Conservation (phyloP, 2,329 filamentous ascomycete genomes). For the Apiospora phragmitis region DNA sequence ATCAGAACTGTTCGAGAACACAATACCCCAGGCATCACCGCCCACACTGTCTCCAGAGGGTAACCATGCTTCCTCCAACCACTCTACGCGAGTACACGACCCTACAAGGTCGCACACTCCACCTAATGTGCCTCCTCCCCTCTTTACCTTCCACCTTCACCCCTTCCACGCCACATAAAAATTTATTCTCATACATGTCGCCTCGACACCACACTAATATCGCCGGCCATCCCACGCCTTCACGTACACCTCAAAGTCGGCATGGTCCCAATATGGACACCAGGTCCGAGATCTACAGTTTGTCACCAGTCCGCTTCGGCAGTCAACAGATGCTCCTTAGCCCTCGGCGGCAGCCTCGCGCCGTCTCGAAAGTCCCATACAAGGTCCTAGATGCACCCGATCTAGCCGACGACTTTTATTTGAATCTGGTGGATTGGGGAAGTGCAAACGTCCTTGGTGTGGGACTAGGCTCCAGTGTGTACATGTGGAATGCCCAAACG, state of each 20-base stretch:
- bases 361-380: slow-evolving; percentile 94
- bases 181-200: slow-evolving; percentile 90
- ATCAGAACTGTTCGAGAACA: slow-evolving; percentile 88
- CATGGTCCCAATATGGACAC: slow-evolving; percentile 88
- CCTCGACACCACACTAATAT: slow-evolving; percentile 68
- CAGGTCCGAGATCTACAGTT: slow-evolving; percentile 88
- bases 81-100: slow-evolving; percentile 59
- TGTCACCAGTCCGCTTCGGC: slow-evolving; percentile 89
- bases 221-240: slow-evolving; percentile 83
- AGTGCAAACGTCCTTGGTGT: slow-evolving; percentile 93
- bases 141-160: slow-evolving; percentile 75
- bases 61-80: slow-evolving; percentile 47
- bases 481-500: slow-evolving; percentile 95
- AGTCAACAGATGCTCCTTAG: slow-evolving; percentile 93
- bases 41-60: slow-evolving; percentile 63
- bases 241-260: slow-evolving; percentile 83
- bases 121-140: slow-evolving; percentile 64
- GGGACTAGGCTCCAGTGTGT: slow-evolving; percentile 88
- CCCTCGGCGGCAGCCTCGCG: slow-evolving; percentile 82
- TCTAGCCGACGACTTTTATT: slow-evolving; percentile 93
- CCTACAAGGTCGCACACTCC: slow-evolving; percentile 79
- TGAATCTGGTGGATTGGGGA: slow-evolving; percentile 97
- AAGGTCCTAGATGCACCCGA: slow-evolving; percentile 97
- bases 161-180: slow-evolving; percentile 95
- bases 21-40: slow-evolving; percentile 78